Base-by-base conservation (phyloP, 1,139 yeast species). In the Pichia sp. region DNA sequence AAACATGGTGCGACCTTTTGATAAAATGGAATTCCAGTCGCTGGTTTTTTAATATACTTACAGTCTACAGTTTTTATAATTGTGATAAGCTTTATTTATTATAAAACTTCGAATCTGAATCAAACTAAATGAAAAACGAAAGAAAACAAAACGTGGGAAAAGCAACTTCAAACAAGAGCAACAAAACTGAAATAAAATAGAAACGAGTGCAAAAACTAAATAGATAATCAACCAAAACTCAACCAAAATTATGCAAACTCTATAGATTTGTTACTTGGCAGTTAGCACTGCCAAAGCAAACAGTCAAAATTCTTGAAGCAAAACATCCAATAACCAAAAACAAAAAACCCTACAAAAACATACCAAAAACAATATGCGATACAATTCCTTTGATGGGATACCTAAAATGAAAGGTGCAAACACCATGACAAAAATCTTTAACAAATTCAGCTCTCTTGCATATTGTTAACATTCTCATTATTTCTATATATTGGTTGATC, bases 401-500 rank as follows among this genome's bases (percentile, higher is more conserved):
- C 10, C 13, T 10, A 32, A 32, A 32, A 32, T 32, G 13, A 32
- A 32, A 32, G 36, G 26, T 23, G 26, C 26, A 23, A 23, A 23
- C 26, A 23, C 26, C 26, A 23, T 23, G 26, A 23, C 26, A 23
- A 23, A 23, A 4, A 23, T 23, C 26, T 23, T 23, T 23, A 23
- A 23, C 26, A 23, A 23, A n/a, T 6, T 36, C 41, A 36, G n/a
- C 41, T 36, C 16, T 36, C 41, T n/a, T 36, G 41, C 41, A 11
- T 36, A 15, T n/a, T 36, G n/a, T 36, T 36, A 6, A 45, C 13
- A 31, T 8, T 34, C 4, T 16, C 42, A 8, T 46, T 36, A 32
- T 48, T 40, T 48, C 45, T 30, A 13, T 23, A 29, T 16, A 48
- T 29, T n/a, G 32, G 36, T 15, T 41, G 46, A 30, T 42, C 46